phyloP scores from a whole-genome alignment of 2,329 filamentous ascomycete genomes.

The Phaeosphaeriaceae sp. region DNA sequence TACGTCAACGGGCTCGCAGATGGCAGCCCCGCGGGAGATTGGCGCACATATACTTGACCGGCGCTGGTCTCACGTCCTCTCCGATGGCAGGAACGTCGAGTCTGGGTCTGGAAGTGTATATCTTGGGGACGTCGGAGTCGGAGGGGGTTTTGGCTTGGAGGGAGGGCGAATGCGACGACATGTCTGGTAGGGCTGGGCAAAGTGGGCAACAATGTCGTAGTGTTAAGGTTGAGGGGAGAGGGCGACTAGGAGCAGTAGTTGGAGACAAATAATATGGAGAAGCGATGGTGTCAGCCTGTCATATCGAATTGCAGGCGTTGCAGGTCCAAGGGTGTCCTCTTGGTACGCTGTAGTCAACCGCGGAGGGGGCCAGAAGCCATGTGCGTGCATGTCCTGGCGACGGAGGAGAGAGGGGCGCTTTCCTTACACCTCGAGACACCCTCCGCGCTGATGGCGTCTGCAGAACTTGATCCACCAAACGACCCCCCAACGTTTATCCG shows the following conservation, averaged over 20 bases:
- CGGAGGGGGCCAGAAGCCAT: background rate
- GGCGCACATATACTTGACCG: slow-evolving; percentile 60
- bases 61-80: slow-evolving; percentile 51
- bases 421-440: background rate
- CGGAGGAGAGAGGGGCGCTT: background rate
- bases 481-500: background rate
- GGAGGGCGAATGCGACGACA: slow-evolving; percentile 25
- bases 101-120: slow-evolving; percentile 57
- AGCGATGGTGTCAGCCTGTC: slow-evolving; percentile 11
- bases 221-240: slow-evolving; percentile 12
- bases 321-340: slow-evolving; percentile 5
- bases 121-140: slow-evolving; percentile 43
- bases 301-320: slow-evolving; percentile 11
- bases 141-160: slow-evolving; percentile 25
- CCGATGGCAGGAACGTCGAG: slow-evolving; percentile 55
- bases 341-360: slow-evolving; percentile 5
- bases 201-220: slow-evolving; percentile 6
- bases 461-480: background rate
- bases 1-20: slow-evolving; percentile 1
- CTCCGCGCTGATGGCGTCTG: background rate
- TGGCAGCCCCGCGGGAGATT: slow-evolving; percentile 6
- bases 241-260: slow-evolving; percentile 9
- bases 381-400: background rate
- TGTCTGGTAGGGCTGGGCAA: slow-evolving; percentile 9
- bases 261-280: slow-evolving; percentile 23